A percentile compares a stretch with the other conserved stretches of the same genome.
These are phyloP conservation scores for Trametes villosa DNA, from an alignment of 768 basidiomycete genomes.

Conservation along the genomic window DNA sequence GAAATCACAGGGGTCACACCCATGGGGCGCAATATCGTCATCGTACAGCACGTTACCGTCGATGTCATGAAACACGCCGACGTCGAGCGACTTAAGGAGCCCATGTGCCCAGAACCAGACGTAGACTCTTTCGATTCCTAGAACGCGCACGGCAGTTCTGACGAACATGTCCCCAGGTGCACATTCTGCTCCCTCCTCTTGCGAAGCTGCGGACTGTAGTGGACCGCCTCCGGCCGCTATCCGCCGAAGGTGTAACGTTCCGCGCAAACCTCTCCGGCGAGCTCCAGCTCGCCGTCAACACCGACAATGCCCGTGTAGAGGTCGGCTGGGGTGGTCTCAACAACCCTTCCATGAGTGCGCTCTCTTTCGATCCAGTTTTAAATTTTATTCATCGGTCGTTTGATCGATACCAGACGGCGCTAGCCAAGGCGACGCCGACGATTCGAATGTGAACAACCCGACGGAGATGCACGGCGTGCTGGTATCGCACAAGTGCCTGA, in stretches of 20 bases:
- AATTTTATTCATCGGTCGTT: background rate
- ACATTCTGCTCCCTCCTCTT: conserved; percentile 76
- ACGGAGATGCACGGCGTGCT: conserved; percentile 65
- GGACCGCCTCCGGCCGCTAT: conserved; percentile 72
- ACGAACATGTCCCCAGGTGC: conserved; percentile 52
- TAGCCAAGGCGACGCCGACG: conserved; percentile 33
- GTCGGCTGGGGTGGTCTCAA: conserved; percentile 79
- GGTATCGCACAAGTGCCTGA: conserved; percentile 73
- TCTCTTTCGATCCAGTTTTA: background rate
- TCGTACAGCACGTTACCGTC: conserved; percentile 82
- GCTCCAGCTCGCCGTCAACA: conserved; percentile 58
- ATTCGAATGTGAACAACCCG: conserved; percentile 50
- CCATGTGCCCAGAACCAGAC: conserved; percentile 85
- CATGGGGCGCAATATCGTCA: conserved; percentile 64
- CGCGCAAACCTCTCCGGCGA: conserved; percentile 68
- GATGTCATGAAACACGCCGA: conserved; percentile 80
- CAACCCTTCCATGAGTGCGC: conserved; percentile 59
- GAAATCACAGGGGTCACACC: conserved; percentile 70
- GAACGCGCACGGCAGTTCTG: background rate
- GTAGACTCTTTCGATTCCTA: conserved; percentile 45
- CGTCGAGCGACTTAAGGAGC: conserved; percentile 73
- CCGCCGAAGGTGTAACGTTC: conserved; percentile 63
- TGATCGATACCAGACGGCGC: conserved; percentile 26
- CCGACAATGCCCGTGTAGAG: conserved; percentile 77
- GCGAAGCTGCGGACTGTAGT: conserved; percentile 78